These are phyloP conservation scores for Flaveria brownii DNA, from an alignment of 129 eudicot species.

Conservation along the genomic window DNA sequence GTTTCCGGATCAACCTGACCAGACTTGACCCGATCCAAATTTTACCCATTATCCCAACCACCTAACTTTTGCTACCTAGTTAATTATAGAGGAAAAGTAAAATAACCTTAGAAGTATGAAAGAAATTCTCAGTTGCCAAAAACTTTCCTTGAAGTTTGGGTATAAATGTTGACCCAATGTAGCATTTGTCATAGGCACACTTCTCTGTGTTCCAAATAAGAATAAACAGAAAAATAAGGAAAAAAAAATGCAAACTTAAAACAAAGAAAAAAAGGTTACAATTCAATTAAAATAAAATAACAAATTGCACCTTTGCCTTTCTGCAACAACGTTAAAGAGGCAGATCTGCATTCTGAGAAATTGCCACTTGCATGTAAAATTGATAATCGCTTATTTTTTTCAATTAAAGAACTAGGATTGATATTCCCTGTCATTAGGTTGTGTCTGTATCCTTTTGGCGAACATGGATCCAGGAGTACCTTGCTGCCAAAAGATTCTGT, in stretches of 20 bases:
- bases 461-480: conserved; percentile 71
- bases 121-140: conserved; percentile 96
- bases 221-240: neutral
- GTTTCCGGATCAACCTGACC: neutral
- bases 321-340: conserved; percentile 67
- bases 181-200: conserved; percentile 60
- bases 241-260: neutral
- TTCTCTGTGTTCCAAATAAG: conserved; percentile 43
- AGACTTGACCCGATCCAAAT: neutral
- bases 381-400: conserved; percentile 40
- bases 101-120: conserved; percentile 88
- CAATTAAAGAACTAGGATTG: conserved; percentile 47
- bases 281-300: neutral
- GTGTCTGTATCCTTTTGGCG: conserved; percentile 71
- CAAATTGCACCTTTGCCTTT: conserved; percentile 64
- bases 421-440: conserved; percentile 31
- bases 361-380: conserved; percentile 71
- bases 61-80: neutral
- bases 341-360: conserved; percentile 89
- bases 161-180: conserved; percentile 68
- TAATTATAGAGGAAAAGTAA: conserved; percentile 2
- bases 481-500: conserved; percentile 45
- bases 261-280: neutral
- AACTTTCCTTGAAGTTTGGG: conserved; percentile 82
- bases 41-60: neutral